A percentile compares a stretch with the other conserved stretches of the same genome.
Conservation (phyloP, 306 rosid species). For the Malus domestica region ASM211411v1 NC_041794.1:2949001-2949500, state of each 20-base stretch:
- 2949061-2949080: background rate
- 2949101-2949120: no score
- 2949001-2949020: constrained; percentile 83
- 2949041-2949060: constrained; percentile 1
- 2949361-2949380: background rate
- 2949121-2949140: no score
- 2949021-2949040: constrained; percentile 83
- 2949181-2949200: constrained; percentile 59
- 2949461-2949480: no score
- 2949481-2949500: background rate
- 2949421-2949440: background rate
- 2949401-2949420: background rate
- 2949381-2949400: no score
- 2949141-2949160: no score
- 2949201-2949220: constrained; percentile 88
- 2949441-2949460: no score
- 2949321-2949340: background rate
- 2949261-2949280: constrained; percentile 80
- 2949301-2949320: background rate
- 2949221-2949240: constrained; percentile 79
- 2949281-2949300: constrained; percentile 25
- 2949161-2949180: background rate
- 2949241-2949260: constrained; percentile 67
- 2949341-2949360: background rate
- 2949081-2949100: no score